Conservation (phyloP, 139 green algal genomes). For the Picochlorum sp. region DNA sequence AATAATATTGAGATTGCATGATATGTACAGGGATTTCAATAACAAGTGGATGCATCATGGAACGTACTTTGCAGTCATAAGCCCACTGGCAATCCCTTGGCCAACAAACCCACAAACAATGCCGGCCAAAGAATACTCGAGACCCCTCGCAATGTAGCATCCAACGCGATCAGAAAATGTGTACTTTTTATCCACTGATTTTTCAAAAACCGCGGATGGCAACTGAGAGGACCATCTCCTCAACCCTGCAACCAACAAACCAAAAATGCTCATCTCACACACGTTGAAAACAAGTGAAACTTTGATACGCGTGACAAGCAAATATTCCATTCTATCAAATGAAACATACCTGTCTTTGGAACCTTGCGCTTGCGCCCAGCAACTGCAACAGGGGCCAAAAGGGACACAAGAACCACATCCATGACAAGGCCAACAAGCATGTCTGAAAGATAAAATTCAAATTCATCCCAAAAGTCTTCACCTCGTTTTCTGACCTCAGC, state of each 20-base stretch:
- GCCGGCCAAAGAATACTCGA: conserved; percentile 82
- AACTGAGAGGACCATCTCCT: conserved; percentile 17
- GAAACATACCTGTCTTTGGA: too few relatives aligned
- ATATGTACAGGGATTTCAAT: not conserved
- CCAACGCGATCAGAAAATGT: conserved; percentile 29
- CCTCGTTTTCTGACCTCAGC: conserved; percentile 92
- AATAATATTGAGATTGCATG: not conserved
- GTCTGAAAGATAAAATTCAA: conserved; percentile 95
- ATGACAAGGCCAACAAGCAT: conserved; percentile 80
- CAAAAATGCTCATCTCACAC: not conserved
- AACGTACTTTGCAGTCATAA: conserved; percentile 79
- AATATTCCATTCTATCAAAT: not conserved
- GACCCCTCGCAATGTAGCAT: conserved; percentile 64
- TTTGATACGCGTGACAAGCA: not conserved
- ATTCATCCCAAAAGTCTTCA: conserved; percentile 89
- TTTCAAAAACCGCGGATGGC: conserved; percentile 66
- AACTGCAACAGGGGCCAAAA: conserved; percentile 76
- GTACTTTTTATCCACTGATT: conserved; percentile 37
- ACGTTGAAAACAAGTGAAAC: not conserved
- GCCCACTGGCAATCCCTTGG: conserved; percentile 77
- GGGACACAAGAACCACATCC: conserved; percentile 80
- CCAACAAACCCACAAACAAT: conserved; percentile 80
- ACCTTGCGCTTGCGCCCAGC: conserved; percentile 26
- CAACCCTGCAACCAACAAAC: not conserved
- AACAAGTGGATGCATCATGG: conserved; percentile 13